These are phyloP conservation scores for Lithohypha guttulata DNA, from an alignment of 2,329 filamentous ascomycete species.

Conservation along the genomic window DNA sequence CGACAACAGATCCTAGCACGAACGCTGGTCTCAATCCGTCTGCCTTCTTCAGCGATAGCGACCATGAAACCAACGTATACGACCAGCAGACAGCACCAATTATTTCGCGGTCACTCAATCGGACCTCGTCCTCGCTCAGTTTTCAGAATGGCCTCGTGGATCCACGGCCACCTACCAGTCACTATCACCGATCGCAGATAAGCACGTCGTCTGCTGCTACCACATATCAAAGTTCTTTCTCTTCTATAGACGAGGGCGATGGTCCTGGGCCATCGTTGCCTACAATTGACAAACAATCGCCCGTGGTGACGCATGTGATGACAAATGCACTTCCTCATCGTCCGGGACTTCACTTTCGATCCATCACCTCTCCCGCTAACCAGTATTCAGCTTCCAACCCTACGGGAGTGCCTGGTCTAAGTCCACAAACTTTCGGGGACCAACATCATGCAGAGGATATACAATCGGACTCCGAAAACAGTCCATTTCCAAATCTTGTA, in stretches of 20 bases:
- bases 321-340: conserved; percentile 28
- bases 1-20: conserved; percentile 38
- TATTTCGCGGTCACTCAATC: conserved; percentile 64
- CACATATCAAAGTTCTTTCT: conserved; percentile 17
- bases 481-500: conserved; percentile 27
- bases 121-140: conserved; percentile 60
- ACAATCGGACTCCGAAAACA: conserved; percentile 74
- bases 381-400: conserved; percentile 30
- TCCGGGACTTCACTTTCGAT: conserved; percentile 66
- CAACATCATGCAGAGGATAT: conserved; percentile 53
- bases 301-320: conserved; percentile 23
- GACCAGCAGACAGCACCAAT: conserved; percentile 90
- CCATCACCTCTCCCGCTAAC: conserved; percentile 67
- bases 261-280: conserved; percentile 48
- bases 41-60: conserved; percentile 33
- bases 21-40: not conserved
- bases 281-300: conserved; percentile 41
- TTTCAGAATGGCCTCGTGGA: conserved; percentile 88
- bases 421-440: conserved; percentile 15
- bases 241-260: conserved; percentile 25
- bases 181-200: conserved; percentile 33
- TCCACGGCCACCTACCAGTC: conserved; percentile 46
- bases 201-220: conserved; percentile 15
- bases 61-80: conserved; percentile 72
- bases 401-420: conserved; percentile 13